Evolutionary conservation across 2,329 filamentous ascomycete genomes (phyloP).

Genomic region (Reticulascus tulasneorum): DNA sequence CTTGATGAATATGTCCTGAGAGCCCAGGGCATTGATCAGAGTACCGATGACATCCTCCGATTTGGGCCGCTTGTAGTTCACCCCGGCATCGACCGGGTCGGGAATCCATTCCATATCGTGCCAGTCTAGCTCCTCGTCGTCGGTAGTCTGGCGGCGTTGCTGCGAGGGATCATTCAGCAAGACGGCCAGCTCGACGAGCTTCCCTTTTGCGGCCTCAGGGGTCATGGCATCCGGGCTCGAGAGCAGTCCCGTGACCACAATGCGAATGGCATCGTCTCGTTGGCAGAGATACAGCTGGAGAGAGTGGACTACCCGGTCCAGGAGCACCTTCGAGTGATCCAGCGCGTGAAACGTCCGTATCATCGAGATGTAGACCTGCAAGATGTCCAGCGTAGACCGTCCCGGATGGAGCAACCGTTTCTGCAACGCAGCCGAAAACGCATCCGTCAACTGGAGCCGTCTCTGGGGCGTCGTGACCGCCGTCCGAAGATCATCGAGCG

Average conservation of each 20-base stretch:
- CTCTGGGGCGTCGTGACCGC: slow-evolving; percentile 65
- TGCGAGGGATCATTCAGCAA: slow-evolving; percentile 61
- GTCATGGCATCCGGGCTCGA: slow-evolving; percentile 52
- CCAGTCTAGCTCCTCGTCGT: slow-evolving; percentile 77
- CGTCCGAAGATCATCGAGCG: slow-evolving; percentile 69
- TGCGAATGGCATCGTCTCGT: slow-evolving; percentile 71
- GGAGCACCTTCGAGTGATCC: slow-evolving; percentile 72
- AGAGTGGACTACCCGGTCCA: slow-evolving; percentile 69
- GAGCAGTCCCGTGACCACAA: slow-evolving; percentile 71
- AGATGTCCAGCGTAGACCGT: slow-evolving; percentile 69
- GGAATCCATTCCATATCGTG: slow-evolving; percentile 91
- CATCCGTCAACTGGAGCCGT: slow-evolving; percentile 65
- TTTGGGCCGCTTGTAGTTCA: slow-evolving; percentile 86
- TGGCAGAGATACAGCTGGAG: slow-evolving; percentile 74
- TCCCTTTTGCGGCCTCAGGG: slow-evolving; percentile 38
- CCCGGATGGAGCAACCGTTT: slow-evolving; percentile 69
- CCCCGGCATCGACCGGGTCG: slow-evolving; percentile 86
- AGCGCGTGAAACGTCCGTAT: slow-evolving; percentile 73
- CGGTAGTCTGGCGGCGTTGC: slow-evolving; percentile 45
- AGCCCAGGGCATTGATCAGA: slow-evolving; percentile 81
- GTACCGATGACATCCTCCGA: slow-evolving; percentile 90
- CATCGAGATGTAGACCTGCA: slow-evolving; percentile 75
- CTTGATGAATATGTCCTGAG: slow-evolving; percentile 87
- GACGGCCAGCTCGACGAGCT: slow-evolving; percentile 62
- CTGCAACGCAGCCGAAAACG: slow-evolving; percentile 63